Evolutionary conservation across 2,329 filamentous ascomycete genomes (phyloP).

Genomic region (Colletotrichum musicola): DNA sequence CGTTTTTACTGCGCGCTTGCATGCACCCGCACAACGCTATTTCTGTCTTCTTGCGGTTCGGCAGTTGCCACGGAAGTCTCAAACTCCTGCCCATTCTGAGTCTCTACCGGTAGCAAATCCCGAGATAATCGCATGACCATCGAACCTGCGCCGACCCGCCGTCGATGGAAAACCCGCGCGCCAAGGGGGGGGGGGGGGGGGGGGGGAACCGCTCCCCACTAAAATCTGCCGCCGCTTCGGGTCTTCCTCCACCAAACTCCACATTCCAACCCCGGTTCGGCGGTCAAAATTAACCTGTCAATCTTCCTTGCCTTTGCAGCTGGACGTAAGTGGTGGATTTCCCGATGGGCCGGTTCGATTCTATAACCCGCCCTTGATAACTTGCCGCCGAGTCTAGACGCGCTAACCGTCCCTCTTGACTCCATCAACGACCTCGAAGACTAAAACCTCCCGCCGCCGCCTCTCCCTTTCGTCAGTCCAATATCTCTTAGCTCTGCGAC

Average conservation of each 20-base stretch:
- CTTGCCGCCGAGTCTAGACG: not conserved
- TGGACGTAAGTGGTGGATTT: not conserved
- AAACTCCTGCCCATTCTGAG: not conserved
- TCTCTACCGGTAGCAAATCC: not conserved
- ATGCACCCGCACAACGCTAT: constrained; percentile 7
- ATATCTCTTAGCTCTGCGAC: not conserved
- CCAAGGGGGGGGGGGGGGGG: too few species aligned
- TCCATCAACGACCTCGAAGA: not conserved
- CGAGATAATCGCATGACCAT: too few species aligned
- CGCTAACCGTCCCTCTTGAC: not conserved
- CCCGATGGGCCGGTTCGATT: not conserved
- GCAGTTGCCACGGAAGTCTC: constrained; percentile 14
- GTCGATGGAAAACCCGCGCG: too few species aligned
- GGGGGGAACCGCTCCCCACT: too few species aligned
- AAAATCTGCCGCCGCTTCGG: too few species aligned
- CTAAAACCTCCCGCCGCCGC: not conserved
- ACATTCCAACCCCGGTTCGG: too few species aligned
- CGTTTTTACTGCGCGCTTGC: not conserved
- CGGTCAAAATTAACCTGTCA: not conserved
- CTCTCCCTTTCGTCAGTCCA: not conserved
- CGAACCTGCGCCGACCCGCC: too few species aligned
- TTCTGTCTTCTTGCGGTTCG: constrained; percentile 9
- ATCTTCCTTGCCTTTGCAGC: not conserved
- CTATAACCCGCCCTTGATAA: not conserved
- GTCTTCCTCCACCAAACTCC: too few species aligned